Conservation (phyloP, 2,329 filamentous ascomycete species). For the Thyridium curvatum region DNA sequence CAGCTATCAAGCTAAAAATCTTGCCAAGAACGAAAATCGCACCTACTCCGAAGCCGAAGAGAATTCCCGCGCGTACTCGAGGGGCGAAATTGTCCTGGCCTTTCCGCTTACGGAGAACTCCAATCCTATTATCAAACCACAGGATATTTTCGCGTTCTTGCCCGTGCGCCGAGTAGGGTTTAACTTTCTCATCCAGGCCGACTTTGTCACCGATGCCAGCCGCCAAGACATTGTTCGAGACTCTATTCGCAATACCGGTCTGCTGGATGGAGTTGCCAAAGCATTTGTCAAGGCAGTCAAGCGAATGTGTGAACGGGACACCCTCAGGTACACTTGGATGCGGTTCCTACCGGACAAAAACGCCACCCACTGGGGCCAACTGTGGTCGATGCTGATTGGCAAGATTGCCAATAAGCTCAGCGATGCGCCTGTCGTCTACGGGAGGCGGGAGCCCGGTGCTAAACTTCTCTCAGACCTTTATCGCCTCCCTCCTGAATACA, state of each 20-base stretch:
- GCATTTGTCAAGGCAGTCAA: conserved; percentile 30
- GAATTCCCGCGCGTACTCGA: conserved; percentile 11
- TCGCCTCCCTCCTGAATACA: not conserved
- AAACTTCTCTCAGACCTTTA: conserved; percentile 4
- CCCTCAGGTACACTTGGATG: conserved; percentile 36
- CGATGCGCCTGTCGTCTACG: conserved; percentile 6
- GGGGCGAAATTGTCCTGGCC: conserved; percentile 33
- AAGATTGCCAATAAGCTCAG: conserved; percentile 14
- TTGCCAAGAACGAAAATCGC: conserved; percentile 27
- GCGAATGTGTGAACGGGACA: conserved; percentile 28
- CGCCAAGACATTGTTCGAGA: conserved; percentile 31
- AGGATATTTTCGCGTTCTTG: conserved; percentile 39
- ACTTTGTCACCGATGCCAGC: conserved; percentile 40
- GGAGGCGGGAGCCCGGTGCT: conserved; percentile 1
- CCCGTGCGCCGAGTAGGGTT: conserved; percentile 35
- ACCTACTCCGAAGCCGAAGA: conserved; percentile 19
- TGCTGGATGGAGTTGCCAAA: conserved; percentile 26
- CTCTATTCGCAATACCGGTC: conserved; percentile 28
- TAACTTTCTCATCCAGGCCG: conserved; percentile 43
- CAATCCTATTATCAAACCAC: conserved; percentile 26
- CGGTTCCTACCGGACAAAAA: conserved; percentile 30
- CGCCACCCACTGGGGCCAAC: conserved; percentile 14
- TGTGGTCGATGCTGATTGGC: conserved; percentile 18
- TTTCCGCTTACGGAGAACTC: conserved; percentile 31
- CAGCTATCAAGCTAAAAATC: conserved; percentile 15